phyloP scores from a whole-genome alignment of 768 basidiomycete species.

The Asterophora parasitica region DNA sequence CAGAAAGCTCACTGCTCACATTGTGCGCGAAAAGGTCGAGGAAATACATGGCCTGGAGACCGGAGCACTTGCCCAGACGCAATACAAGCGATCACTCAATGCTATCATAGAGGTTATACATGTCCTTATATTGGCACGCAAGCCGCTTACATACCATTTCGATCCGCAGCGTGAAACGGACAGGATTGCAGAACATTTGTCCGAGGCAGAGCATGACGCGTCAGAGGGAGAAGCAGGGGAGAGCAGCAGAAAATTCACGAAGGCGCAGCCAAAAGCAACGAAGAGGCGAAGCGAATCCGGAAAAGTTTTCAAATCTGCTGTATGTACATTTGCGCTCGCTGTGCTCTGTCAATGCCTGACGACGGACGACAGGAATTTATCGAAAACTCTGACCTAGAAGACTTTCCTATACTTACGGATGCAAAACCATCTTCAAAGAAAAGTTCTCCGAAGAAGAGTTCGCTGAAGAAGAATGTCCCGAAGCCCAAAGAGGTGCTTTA shows the following conservation, averaged over 20 bases:
- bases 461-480: background rate
- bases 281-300: conserved; percentile 13
- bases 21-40: conserved; percentile 50
- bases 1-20: conserved; percentile 44
- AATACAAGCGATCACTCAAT: conserved; percentile 47
- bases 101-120: conserved; percentile 33
- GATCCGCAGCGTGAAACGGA: conserved; percentile 12
- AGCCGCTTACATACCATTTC: background rate
- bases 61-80: conserved; percentile 36
- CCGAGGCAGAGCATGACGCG: too few species aligned
- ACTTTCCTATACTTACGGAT: conserved; percentile 8
- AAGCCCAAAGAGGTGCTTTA: too few species aligned
- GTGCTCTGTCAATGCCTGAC: background rate
- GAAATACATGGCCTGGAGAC: conserved; percentile 36
- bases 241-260: background rate
- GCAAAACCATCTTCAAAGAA: background rate
- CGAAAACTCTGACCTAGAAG: conserved; percentile 36
- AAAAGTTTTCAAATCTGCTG: conserved; percentile 34
- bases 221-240: background rate
- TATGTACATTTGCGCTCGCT: conserved; percentile 15
- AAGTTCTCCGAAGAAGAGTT: background rate
- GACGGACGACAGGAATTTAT: conserved; percentile 28
- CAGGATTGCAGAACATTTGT: too few species aligned
- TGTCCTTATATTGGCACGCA: background rate
- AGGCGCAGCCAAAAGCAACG: too few species aligned